Base-by-base conservation (phyloP, 192 early-diverging fungal genomes). In the Rhizophagus prolifer region DNA sequence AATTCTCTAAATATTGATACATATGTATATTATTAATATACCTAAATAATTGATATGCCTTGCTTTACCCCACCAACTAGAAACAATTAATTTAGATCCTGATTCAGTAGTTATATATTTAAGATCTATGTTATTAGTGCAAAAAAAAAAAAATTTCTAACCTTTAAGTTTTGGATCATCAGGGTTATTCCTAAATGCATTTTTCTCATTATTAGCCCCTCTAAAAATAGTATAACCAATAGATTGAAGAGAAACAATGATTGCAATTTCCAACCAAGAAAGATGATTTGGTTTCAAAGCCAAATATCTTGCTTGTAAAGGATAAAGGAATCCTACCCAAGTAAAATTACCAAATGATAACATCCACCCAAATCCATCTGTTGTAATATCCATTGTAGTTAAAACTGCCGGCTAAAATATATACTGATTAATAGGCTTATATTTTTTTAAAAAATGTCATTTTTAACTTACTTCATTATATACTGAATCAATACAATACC, bases 351-450 rank as follows among this genome's bases (percentile, higher is more conserved):
- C 92, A 80, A 92, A 92, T 30, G 88, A 87, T 61, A 94, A 86
- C 93, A 94, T 94, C 80, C 89, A 95, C 10, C 97, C 97, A 82
- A 99, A 97, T 9, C 97, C 97, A 80, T 99, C 97, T 8, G 94
- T 96, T 23, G 92, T 95, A n/a, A 99, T 94, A 74, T 99, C 96
- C 95, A 97, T 97, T 7, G 96, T 99, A 21, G 97, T 96, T 82
- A 99, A 79, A 25, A 99, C 93, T 14, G 94, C 90, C 23, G 84
- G 63, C 79, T 90, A 86, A 62, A 81, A 85, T 68, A 86, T 23
- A 28, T 1, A 25, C 41, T 26, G 47, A 19, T 34, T 8, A 9
- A 74, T 44, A 44, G 1, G 9, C 41, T 44, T 44, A 44, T 44
- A 12, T 44, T 10, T 44, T 44, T 44, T 44, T 44, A 12, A 34